Evolutionary conservation across 345 rosid genomes (phyloP), one percentile per base, ranked within the genome.

Genomic region (Ricinus communis): DNA sequence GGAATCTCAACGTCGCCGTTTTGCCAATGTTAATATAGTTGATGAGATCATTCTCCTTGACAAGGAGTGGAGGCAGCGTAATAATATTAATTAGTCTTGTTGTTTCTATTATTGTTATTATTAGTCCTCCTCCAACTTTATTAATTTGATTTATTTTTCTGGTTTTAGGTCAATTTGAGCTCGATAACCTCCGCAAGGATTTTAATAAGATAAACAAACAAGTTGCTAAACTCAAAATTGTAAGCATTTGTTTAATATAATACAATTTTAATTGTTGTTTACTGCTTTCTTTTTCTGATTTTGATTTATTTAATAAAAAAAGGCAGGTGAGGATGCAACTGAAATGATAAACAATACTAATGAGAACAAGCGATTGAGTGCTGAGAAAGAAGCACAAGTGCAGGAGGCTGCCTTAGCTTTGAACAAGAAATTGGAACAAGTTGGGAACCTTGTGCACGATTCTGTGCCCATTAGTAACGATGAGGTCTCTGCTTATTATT

Each of bases 381-480:
- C 86, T 0, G 82, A 79, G 19, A 94, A 86, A 80, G 95, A 88
- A 22, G 84, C n/a, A 1, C 95, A 91, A 80, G 98, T 91, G 19
- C 76, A 80, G 54, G 90, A 85, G 65, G 89, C 91, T 50, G 84
- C 73, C 77, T 74, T 67, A 7, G 81, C 80, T 14, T 70, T 91
- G 74, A 74, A 88, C 79, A 82, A 87, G 1, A 90, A 81, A 74
- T 74, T 94, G 68, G 88, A 77, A 71, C 73, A 79, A 0, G 83
- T 94, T 69, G 98, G 98, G 30, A 94, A 94, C 82, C 87, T 94
- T 33, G 85, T 94, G 50, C 98, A 90, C 71, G 96, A 94, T 79
- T 87, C 98, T 0, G 98, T 94, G 54, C 97, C 91, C 0, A 53
- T 91, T 72, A 73, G 77, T 38, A 61, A 90, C 31, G 90, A 94